Evolutionary conservation across 2,329 filamentous ascomycete genomes (phyloP), one percentile per base, ranked within the genome.

Genomic region (Colletotrichum simmondsii): DNA sequence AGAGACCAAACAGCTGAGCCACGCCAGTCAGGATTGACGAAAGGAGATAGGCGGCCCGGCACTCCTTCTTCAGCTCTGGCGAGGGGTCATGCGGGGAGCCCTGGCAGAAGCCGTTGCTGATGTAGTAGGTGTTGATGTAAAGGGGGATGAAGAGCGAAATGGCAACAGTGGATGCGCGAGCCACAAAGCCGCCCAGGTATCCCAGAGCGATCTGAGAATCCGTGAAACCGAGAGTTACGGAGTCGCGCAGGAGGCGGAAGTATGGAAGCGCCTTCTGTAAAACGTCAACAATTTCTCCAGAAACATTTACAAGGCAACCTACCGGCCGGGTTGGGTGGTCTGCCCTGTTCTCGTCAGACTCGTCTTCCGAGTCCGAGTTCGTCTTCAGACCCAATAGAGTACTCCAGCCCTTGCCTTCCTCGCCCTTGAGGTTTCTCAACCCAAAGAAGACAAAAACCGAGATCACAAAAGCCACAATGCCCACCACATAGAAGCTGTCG

Each of bases 111-210:
- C 95, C 95, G 65, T 93, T 92, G 61, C 87, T 86, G 75, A 96
- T 93, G 82, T 96, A 98, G 82, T 94, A 98, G 28, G 94, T 92
- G 80, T 98, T 98, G 77, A 98, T 91, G 79, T 94, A 97, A 2
- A 99, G 89, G 0, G 97, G 97, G 66, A 99, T 93, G 83, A 98
- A 99, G 6, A 98, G 89, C 0, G 95, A 97, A 75, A 99, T 97
- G 65, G 94, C 96, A 5, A 99, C 97, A 0, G 95, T 98, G 0
- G 95, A 98, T 8, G 97, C 95, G 68, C 97, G 92, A 11, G 95
- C 96, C 2, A 99, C 96, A 78, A 98, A 98, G 1, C 97, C 97
- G 74, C 96, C 97, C 0, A 98, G 85, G 79, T 98, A 99, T 32
- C 94, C 96, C 0, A 98, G 88, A 22, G 91, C 92, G 74, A 99